A percentile compares a stretch with the other conserved stretches of the same genome.
Conservation (phyloP, 345 rosid species). For the Brassica juncea region DNA sequence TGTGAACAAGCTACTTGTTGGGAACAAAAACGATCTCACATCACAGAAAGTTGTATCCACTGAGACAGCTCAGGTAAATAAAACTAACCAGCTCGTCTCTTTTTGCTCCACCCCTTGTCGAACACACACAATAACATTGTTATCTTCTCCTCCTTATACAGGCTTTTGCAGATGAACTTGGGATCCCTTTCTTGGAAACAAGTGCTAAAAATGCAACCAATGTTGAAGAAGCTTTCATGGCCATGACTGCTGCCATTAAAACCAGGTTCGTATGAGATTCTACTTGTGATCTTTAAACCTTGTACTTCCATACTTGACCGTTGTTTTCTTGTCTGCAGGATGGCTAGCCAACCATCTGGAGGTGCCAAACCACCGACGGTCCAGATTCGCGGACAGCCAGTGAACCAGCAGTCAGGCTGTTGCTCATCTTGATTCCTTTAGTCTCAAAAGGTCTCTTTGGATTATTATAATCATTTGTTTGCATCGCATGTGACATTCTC, state of each 20-base stretch:
- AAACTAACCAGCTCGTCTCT: neutral
- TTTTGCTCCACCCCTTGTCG: neutral
- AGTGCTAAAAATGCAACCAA: constrained; percentile 74
- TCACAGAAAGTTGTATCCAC: constrained; percentile 71
- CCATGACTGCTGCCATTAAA: constrained; percentile 77
- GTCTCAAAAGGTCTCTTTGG: neutral
- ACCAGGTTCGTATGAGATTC: constrained; percentile 41
- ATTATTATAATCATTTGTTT: constrained; percentile 25
- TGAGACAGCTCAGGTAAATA: constrained; percentile 65
- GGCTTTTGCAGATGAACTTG: constrained; percentile 82
- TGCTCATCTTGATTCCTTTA: constrained; percentile 59
- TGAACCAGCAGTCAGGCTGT: constrained; percentile 74
- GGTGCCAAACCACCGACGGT: constrained; percentile 69
- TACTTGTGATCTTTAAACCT: neutral
- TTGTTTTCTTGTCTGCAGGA: constrained; percentile 38
- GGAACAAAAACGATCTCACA: constrained; percentile 73
- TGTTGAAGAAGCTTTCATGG: constrained; percentile 83
- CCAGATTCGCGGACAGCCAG: constrained; percentile 74
- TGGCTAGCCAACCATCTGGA: constrained; percentile 75
- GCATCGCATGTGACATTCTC: constrained; percentile 29
- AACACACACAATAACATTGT: neutral
- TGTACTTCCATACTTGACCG: neutral
- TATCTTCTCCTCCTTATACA: constrained; percentile 2
- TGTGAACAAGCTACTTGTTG: constrained; percentile 79
- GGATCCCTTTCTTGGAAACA: constrained; percentile 84